A percentile compares a stretch with the other conserved stretches of the same genome.
Evolutionary conservation across 768 basidiomycete genomes (phyloP).

Genomic region (Tephrocybe sp.): DNA sequence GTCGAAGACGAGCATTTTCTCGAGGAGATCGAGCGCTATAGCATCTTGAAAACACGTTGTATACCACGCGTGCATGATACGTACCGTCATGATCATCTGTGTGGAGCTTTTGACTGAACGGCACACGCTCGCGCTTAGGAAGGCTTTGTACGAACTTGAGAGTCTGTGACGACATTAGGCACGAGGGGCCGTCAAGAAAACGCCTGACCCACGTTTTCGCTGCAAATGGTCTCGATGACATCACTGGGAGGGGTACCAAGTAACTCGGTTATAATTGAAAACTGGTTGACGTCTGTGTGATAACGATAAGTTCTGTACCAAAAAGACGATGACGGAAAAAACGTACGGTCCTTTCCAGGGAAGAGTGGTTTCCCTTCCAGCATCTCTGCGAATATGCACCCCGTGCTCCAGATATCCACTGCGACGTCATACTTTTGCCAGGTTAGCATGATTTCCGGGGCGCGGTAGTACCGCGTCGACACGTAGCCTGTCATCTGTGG

Average conservation of each 20-base stretch:
- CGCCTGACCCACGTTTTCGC: constrained; percentile 79
- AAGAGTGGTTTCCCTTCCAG: constrained; percentile 97
- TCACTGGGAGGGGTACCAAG: constrained; percentile 99
- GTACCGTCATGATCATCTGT: constrained; percentile 84
- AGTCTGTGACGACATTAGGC: constrained; percentile 54
- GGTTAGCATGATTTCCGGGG: constrained; percentile 99
- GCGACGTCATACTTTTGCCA: constrained; percentile 99
- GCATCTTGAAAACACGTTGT: constrained; percentile 1
- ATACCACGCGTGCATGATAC: constrained; percentile 23
- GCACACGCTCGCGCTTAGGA: constrained; percentile 94
- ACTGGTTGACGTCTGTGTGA: constrained; percentile 91
- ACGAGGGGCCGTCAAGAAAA: not conserved
- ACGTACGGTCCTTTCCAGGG: constrained; percentile 99
- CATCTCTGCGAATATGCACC: constrained; percentile 99
- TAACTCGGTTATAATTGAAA: constrained; percentile 98
- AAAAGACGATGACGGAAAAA: constrained; percentile 11
- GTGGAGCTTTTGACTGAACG: constrained; percentile 91
- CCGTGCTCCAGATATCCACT: constrained; percentile 99
- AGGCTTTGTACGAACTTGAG: constrained; percentile 98
- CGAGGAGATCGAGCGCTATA: constrained; percentile 89
- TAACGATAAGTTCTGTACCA: not conserved
- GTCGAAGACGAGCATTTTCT: constrained; percentile 99
- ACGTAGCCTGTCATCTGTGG: constrained; percentile 99
- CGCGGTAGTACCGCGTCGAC: constrained; percentile 97
- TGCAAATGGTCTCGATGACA: constrained; percentile 98